These are phyloP conservation scores for Rhodotorula diobovata DNA, from an alignment of 768 basidiomycete species.

Conservation along the genomic window DNA sequence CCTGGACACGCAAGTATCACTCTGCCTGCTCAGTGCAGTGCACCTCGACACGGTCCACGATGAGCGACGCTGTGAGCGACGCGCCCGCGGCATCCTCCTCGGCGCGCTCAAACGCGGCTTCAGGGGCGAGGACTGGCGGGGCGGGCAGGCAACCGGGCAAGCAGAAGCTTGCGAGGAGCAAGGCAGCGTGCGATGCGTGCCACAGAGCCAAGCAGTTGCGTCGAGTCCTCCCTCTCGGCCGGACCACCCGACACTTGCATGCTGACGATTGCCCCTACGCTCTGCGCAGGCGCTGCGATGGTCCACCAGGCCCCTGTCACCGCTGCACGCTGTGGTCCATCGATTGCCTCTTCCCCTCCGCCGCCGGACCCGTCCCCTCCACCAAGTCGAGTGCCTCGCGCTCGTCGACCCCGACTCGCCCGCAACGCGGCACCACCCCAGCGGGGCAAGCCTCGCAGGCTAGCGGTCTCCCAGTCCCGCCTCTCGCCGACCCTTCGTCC, in stretches of 20 bases:
- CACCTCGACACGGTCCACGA: too few species aligned
- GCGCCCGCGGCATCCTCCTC: neutral
- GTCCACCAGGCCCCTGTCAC: constrained; percentile 32
- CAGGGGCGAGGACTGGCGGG: neutral
- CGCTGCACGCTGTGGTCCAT: constrained; percentile 29
- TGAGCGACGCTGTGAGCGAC: neutral
- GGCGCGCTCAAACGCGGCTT: neutral
- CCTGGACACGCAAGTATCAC: too few species aligned
- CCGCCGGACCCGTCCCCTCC: constrained; percentile 13
- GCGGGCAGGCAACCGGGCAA: neutral
- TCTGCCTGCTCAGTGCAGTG: too few species aligned
- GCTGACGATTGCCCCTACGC: neutral
- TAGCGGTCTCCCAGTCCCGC: neutral
- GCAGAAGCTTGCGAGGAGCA: constrained; percentile 1
- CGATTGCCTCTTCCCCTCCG: constrained; percentile 34
- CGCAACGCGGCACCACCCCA: too few species aligned
- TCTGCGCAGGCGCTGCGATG: constrained; percentile 34
- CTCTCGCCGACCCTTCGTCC: neutral
- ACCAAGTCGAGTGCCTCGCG: neutral
- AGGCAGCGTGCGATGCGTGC: constrained; percentile 22
- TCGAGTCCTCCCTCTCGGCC: too few species aligned
- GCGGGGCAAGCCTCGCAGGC: too few species aligned
- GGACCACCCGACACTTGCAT: neutral
- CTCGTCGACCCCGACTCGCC: neutral
- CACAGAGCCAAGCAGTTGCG: constrained; percentile 34